Conservation (phyloP, 2,329 filamentous ascomycete species). For the Leptographium radiaticola region DNA sequence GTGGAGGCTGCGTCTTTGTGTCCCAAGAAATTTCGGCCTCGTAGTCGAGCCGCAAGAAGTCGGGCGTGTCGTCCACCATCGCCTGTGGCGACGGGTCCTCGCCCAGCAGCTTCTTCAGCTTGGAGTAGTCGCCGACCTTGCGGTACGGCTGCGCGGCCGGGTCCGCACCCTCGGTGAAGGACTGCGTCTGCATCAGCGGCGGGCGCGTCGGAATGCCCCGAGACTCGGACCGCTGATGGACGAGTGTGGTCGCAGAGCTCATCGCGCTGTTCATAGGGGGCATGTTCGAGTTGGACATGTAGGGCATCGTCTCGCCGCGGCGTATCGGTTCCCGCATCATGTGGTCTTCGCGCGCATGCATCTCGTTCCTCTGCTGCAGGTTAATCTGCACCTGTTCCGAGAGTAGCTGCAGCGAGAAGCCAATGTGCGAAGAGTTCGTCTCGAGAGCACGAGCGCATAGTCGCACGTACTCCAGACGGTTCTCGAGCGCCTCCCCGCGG, state of each 20-base stretch:
- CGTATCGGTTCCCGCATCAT: slow-evolving; percentile 35
- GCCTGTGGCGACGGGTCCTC: slow-evolving; percentile 44
- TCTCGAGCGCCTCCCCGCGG: slow-evolving; percentile 80
- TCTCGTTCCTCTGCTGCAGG: slow-evolving; percentile 32
- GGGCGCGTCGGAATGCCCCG: slow-evolving; percentile 32
- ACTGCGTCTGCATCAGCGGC: slow-evolving; percentile 41
- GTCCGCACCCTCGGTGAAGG: slow-evolving; percentile 48
- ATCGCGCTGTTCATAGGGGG: background rate
- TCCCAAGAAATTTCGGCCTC: slow-evolving; percentile 88
- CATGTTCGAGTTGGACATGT: slow-evolving; percentile 22
- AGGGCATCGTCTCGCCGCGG: slow-evolving; percentile 45
- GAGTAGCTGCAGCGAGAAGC: slow-evolving; percentile 75
- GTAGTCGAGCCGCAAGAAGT: slow-evolving; percentile 74
- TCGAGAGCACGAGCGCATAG: slow-evolving; percentile 69
- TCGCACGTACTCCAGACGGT: slow-evolving; percentile 68
- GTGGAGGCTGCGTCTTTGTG: slow-evolving; percentile 58
- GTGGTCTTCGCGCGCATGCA: slow-evolving; percentile 30
- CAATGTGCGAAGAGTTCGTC: slow-evolving; percentile 73
- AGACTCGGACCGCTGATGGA: slow-evolving; percentile 47
- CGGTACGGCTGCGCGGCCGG: slow-evolving; percentile 33
- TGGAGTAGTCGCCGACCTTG: slow-evolving; percentile 48
- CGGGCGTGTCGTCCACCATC: slow-evolving; percentile 61
- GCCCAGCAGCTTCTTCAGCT: slow-evolving; percentile 53
- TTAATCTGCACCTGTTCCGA: slow-evolving; percentile 63
- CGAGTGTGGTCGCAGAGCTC: slow-evolving; percentile 2